Conservation (phyloP, 2,329 filamentous ascomycete species). For the Cytospora leucostoma region DNA sequence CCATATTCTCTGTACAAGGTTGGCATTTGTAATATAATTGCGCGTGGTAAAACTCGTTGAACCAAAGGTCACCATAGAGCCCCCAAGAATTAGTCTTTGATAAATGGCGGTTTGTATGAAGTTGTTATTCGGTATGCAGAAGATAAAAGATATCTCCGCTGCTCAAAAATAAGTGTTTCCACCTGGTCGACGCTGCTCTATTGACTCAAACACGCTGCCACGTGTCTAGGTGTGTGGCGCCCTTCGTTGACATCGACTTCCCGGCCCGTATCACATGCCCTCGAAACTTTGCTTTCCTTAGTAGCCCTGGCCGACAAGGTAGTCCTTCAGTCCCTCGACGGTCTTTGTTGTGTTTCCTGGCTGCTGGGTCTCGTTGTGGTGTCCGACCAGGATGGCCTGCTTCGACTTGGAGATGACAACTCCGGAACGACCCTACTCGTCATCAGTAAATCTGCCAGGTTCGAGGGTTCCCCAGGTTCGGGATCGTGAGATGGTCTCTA, state of each 20-base stretch:
- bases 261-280: slow-evolving; percentile 10
- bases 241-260: slow-evolving; percentile 7
- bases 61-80: background rate
- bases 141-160: slow-evolving; percentile 20
- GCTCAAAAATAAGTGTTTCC: slow-evolving; percentile 24
- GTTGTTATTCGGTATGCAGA: slow-evolving; percentile 19
- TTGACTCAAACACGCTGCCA: slow-evolving; percentile 26
- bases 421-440: slow-evolving; percentile 69
- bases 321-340: slow-evolving; percentile 83
- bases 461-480: background rate
- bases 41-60: no score
- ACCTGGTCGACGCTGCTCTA: slow-evolving; percentile 28
- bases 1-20: slow-evolving; percentile 12
- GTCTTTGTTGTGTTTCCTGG: slow-evolving; percentile 76
- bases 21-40: background rate
- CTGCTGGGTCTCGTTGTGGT: slow-evolving; percentile 75
- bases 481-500: no score
- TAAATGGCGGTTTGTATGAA: slow-evolving; percentile 16
- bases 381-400: slow-evolving; percentile 84
- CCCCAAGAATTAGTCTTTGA: slow-evolving; percentile 2
- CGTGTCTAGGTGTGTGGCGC: slow-evolving; percentile 20
- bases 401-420: slow-evolving; percentile 82
- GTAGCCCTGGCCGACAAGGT: slow-evolving; percentile 78
- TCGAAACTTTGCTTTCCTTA: slow-evolving; percentile 46
- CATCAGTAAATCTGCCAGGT: slow-evolving; percentile 16